Evolutionary conservation across 129 eudicot genomes (phyloP).

Genomic region (Apium graveolens): DNA sequence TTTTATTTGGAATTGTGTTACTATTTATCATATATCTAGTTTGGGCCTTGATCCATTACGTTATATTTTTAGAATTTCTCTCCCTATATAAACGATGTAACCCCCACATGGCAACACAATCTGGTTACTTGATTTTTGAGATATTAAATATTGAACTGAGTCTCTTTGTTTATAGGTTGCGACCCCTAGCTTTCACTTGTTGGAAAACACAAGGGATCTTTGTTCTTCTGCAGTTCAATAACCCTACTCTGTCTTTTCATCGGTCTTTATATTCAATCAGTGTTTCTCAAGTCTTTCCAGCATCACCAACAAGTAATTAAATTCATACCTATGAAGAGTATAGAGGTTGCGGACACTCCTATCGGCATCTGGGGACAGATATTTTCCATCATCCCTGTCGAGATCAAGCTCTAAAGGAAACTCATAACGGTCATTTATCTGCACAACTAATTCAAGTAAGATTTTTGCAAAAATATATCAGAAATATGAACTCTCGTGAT

Average conservation of each 20-base stretch:
- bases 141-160: not conserved
- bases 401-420: slow-evolving; percentile 93
- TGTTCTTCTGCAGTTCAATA: not conserved
- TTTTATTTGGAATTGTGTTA: not conserved
- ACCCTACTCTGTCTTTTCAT: not conserved
- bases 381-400: slow-evolving; percentile 83
- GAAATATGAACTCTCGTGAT: not conserved
- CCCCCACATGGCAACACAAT: not conserved
- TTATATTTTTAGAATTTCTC: no score
- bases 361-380: slow-evolving; percentile 85
- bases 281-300: not conserved
- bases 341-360: slow-evolving; percentile 90
- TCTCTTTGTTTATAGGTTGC: not conserved
- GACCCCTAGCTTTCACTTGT: not conserved
- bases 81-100: not conserved
- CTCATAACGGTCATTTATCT: slow-evolving; percentile 96
- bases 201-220: not conserved
- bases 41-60: not conserved
- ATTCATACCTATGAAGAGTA: slow-evolving; percentile 76
- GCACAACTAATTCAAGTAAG: slow-evolving; percentile 16
- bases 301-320: not conserved
- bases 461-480: not conserved
- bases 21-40: not conserved
- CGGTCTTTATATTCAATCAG: not conserved
- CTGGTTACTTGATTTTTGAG: not conserved